These are phyloP conservation scores for Rhizophora mangle DNA, from an alignment of 345 rosid genomes.

Conservation along the genomic window DNA sequence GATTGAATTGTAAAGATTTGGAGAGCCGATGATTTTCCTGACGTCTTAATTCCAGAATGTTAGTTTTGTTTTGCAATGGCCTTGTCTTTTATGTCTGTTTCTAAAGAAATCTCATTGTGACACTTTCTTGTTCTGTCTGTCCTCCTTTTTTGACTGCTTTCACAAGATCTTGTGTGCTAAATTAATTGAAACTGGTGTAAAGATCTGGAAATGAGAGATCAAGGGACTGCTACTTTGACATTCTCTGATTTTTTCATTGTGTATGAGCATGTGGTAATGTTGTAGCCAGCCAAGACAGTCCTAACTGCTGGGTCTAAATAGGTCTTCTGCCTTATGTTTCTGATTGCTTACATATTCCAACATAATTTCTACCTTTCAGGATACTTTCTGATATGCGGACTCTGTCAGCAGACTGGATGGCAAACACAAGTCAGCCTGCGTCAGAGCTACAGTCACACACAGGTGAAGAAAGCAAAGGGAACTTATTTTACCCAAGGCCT, in stretches of 20 bases:
- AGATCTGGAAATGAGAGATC: neutral
- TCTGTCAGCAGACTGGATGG: constrained; percentile 99
- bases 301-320: constrained; percentile 4
- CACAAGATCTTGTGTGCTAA: neutral
- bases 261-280: neutral
- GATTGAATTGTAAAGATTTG: no score
- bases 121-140: neutral
- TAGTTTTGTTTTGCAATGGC: neutral
- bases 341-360: constrained; percentile 7
- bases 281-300: constrained; percentile 1
- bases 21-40: no score
- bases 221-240: neutral
- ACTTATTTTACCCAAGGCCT: constrained; percentile 89
- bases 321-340: constrained; percentile 2
- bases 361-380: constrained; percentile 48
- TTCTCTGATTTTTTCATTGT: neutral
- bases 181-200: neutral
- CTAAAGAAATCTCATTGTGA: neutral
- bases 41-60: neutral
- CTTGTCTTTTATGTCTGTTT: no score
- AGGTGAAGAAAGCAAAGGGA: constrained; percentile 72
- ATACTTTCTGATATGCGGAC: constrained; percentile 99
- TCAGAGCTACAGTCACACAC: constrained; percentile 71
- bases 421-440: constrained; percentile 83
- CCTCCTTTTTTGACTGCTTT: neutral